Evolutionary conservation across 2,329 filamentous ascomycete species (phyloP).

Genomic region (Neocatenulostroma microsporum): DNA sequence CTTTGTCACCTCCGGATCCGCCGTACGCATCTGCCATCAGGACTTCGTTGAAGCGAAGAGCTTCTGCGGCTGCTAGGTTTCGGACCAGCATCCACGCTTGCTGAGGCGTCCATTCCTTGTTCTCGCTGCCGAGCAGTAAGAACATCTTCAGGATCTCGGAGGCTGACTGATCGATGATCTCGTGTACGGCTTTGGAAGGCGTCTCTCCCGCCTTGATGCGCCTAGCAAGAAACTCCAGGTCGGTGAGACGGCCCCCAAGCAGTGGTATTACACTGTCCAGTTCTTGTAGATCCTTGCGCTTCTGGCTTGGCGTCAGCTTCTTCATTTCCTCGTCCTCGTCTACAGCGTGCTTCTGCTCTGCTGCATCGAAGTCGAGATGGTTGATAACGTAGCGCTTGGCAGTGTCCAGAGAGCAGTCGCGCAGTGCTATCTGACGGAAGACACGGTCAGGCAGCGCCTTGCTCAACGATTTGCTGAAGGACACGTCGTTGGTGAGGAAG

Average conservation of each 20-base stretch:
- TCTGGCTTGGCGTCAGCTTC: conserved; percentile 39
- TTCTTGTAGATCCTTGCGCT: conserved; percentile 54
- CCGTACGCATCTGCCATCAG: conserved; percentile 70
- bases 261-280: conserved; percentile 74
- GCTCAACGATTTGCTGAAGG: conserved; percentile 77
- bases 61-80: conserved; percentile 59
- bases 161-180: conserved; percentile 82
- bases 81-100: conserved; percentile 90
- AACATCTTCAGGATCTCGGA: conserved; percentile 93
- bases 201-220: conserved; percentile 80
- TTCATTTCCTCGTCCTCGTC: conserved; percentile 34
- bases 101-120: conserved; percentile 65
- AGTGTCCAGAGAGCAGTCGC: conserved; percentile 74
- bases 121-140: conserved; percentile 54
- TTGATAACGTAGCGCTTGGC: conserved; percentile 86
- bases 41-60: conserved; percentile 76
- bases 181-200: conserved; percentile 69
- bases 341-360: conserved; percentile 29
- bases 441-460: conserved; percentile 86
- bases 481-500: conserved; percentile 83
- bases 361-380: conserved; percentile 54
- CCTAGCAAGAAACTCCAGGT: conserved; percentile 88
- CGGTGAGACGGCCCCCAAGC: conserved; percentile 85
- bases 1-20: conserved; percentile 61
- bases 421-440: conserved; percentile 76